Base-by-base conservation (phyloP, 768 basidiomycete species). In the Tulasnella sp. region DNA sequence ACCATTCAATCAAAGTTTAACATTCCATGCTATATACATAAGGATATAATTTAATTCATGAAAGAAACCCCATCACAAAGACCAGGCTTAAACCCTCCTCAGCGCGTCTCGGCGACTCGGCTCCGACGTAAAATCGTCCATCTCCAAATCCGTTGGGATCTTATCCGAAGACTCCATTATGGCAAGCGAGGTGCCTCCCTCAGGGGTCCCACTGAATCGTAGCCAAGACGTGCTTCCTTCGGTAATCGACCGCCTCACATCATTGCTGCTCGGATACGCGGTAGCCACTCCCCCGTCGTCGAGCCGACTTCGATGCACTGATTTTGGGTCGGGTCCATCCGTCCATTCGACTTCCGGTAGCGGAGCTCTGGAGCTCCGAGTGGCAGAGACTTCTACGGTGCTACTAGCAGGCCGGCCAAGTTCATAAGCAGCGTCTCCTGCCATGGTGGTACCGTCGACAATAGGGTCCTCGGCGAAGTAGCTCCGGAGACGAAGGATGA, bases 401-500 rank as follows among this genome's bases (percentile, higher is more conserved):
- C 3, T 49, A 15, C 45, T 22, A 4, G 11, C 14, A 15, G 58
- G 19, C 25, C 29, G 58, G 29, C 14, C n/a, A 7, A 64, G 58
- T 3, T 64, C 58, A 2, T 31, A 15, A 14, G 25, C 29, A 12
- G 25, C 25, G 8, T 64, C n/a, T 1, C 31, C 58, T 31, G 14
- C 58, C 25, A 15, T 3, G 1, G 11, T 64, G 25, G 58, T 70
- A 2, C 36, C 9, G 7, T 38, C 68, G 36, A 37, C 8, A 7
- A 31, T n/a, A 31, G 37, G 17, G 12, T 70, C 68, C n/a, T 70
- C 37, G 68, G 17, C 14, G 36, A 70, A 70, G 68, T 70, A 74
- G n/a, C 45, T 58, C 11, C 73, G 73, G 49, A 74, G 54, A 14
- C 49, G 73, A 52, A 74, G 73, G 38, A 74, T 58, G 73, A 74